Base-by-base conservation (phyloP, 169 alveolate genomes). In the Plasmodium cynomolgi region DNA sequence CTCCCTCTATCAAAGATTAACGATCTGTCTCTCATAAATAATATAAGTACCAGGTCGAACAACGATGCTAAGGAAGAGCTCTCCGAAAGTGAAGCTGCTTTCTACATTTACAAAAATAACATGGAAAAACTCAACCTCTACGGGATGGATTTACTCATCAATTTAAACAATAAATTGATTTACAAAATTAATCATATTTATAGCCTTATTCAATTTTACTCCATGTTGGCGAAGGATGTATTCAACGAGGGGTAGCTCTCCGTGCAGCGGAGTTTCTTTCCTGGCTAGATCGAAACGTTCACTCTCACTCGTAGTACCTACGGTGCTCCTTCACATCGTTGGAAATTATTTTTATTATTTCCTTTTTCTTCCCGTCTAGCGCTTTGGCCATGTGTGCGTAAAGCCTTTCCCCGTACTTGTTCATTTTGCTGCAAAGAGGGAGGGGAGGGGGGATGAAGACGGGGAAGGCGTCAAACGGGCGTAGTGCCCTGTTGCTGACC, bases 311-410 rank as follows among this genome's bases (percentile, higher is more conserved):
- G 72, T 86, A 86, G 44, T 86, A 86, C 71, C 62, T 77, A 23
- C 93, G 79, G 50, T 86, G 44, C 26, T 33, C 41, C 44, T 77
- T 86, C 81, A 75, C 81, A 75, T 86, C 93, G 86, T 56, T 75
- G 80, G 93, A 77, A 86, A 86, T 86, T 5, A 86, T 75, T 86
- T 86, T 86, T 17, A 86, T 86, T 20, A 77, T 37, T 56, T 86
- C 93, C 41, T 75, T 86, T 77, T 86, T 86, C 72, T 71, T 86
- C 17, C 34, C 81, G 71, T 86, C 93, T 72, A 86, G 44, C 29
- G 58, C 68, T 54, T 86, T 56, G 4, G 83, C 44, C 71, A 86
- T 56, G 47, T 86, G 31, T 34, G 34, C 39, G 75, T 86, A 86
- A 54, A 75, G 81, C 47, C 68, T 86, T 54, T 17, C 11, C 83